Conservation (phyloP, 768 basidiomycete genomes). For the Leccinellum luteum region DNA sequence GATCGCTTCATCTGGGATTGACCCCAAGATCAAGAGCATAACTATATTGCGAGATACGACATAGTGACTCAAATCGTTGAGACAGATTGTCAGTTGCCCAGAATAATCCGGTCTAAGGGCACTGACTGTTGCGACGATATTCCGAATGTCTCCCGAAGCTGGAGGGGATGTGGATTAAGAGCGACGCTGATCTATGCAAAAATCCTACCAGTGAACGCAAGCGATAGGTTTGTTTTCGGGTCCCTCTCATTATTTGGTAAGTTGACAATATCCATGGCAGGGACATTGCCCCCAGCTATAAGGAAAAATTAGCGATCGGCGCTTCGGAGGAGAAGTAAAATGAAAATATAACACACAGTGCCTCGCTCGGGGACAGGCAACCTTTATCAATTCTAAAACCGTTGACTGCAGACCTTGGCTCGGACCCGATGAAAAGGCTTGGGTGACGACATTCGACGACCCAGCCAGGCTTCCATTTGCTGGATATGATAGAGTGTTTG, state of each 20-base stretch:
- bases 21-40: conserved; percentile 41
- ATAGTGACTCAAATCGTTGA: conserved; percentile 38
- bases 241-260: conserved; percentile 21
- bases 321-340: background rate
- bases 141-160: conserved; percentile 52
- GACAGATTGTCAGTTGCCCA: conserved; percentile 37
- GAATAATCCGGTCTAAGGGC: conserved; percentile 39
- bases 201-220: conserved; percentile 26
- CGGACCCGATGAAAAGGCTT: conserved; percentile 10
- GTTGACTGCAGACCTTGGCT: conserved; percentile 1
- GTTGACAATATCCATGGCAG: conserved; percentile 35
- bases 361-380: conserved; percentile 28
- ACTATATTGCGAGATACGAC: conserved; percentile 41
- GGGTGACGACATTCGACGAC: conserved; percentile 20
- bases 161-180: background rate
- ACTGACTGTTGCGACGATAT: conserved; percentile 43
- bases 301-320: background rate
- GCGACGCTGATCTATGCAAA: background rate
- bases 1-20: conserved; percentile 26
- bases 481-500: conserved; percentile 21
- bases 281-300: conserved; percentile 35
- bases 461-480: conserved; percentile 23
- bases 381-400: conserved; percentile 19
- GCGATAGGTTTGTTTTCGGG: conserved; percentile 16
- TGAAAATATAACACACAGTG: conserved; percentile 14